phyloP scores from a whole-genome alignment of 2,329 filamentous ascomycete species.

The Macroventuria anomochaeta region DNA sequence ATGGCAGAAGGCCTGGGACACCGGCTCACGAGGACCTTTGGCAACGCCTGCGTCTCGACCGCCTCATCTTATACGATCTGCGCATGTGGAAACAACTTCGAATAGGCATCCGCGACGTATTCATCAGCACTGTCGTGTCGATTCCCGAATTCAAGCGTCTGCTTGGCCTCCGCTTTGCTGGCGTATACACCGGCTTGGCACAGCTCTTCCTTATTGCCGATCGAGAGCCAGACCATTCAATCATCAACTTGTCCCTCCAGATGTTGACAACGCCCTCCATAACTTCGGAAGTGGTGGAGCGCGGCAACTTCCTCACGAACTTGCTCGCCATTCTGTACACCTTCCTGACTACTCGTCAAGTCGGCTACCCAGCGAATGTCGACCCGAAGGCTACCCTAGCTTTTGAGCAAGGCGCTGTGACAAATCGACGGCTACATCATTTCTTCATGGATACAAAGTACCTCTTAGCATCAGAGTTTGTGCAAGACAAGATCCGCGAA shows the following conservation, averaged over 20 bases:
- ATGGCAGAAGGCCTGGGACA: slow-evolving; percentile 66
- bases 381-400: slow-evolving; percentile 84
- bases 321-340: slow-evolving; percentile 97
- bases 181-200: slow-evolving; percentile 89
- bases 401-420: slow-evolving; percentile 93
- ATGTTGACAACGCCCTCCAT: slow-evolving; percentile 97
- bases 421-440: slow-evolving; percentile 94
- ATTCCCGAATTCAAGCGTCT: slow-evolving; percentile 97
- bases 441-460: slow-evolving; percentile 96
- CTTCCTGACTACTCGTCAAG: slow-evolving; percentile 93
- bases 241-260: slow-evolving; percentile 95
- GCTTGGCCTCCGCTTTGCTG: slow-evolving; percentile 89
- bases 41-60: slow-evolving; percentile 88
- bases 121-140: slow-evolving; percentile 94
- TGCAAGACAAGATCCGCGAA: slow-evolving; percentile 81
- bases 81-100: slow-evolving; percentile 96
- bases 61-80: slow-evolving; percentile 92
- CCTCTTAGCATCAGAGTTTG: slow-evolving; percentile 84
- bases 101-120: slow-evolving; percentile 87
- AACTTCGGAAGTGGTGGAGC: slow-evolving; percentile 91
- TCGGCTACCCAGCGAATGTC: slow-evolving; percentile 90
- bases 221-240: slow-evolving; percentile 94
- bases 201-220: slow-evolving; percentile 96
- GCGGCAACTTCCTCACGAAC: slow-evolving; percentile 94
- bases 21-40: slow-evolving; percentile 85